Conservation (phyloP, 257 asterid species). For the Petrea volubilis region DNA sequence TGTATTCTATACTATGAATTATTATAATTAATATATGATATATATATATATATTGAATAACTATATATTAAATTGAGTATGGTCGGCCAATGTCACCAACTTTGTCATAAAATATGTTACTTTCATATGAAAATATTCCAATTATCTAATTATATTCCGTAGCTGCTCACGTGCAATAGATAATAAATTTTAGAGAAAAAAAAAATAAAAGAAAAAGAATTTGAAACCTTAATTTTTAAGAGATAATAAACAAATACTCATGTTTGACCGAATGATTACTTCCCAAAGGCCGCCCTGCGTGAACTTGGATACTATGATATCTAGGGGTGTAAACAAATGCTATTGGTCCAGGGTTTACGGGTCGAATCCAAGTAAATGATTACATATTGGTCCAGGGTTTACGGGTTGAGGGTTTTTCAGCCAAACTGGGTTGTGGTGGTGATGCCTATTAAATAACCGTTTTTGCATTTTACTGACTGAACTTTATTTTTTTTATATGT, state of each 20-base stretch:
- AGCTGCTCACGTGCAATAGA: constrained; percentile 10
- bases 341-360: no score
- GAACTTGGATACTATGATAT: neutral
- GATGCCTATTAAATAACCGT: no score
- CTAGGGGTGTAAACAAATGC: no score
- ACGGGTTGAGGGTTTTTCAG: no score
- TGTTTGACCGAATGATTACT: neutral
- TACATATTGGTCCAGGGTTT: no score
- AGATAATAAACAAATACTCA: neutral
- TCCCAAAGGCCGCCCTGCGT: neutral
- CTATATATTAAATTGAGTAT: no score
- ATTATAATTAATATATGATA: neutral
- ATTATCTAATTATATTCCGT: neutral
- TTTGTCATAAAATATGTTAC: constrained; percentile 2
- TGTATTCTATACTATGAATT: neutral
- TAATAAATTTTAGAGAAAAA: neutral
- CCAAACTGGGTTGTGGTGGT: no score
- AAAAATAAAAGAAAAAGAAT: no score
- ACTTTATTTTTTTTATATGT: no score
- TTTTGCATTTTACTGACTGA: no score
- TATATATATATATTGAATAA: neutral
- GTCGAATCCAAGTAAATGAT: no score
- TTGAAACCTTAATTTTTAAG: neutral
- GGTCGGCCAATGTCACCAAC: constrained; percentile 33
- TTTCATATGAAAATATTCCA: neutral